These are phyloP conservation scores for Coemansia erecta DNA, from an alignment of 192 early-diverging fungal genomes.

Conservation along the genomic window DNA sequence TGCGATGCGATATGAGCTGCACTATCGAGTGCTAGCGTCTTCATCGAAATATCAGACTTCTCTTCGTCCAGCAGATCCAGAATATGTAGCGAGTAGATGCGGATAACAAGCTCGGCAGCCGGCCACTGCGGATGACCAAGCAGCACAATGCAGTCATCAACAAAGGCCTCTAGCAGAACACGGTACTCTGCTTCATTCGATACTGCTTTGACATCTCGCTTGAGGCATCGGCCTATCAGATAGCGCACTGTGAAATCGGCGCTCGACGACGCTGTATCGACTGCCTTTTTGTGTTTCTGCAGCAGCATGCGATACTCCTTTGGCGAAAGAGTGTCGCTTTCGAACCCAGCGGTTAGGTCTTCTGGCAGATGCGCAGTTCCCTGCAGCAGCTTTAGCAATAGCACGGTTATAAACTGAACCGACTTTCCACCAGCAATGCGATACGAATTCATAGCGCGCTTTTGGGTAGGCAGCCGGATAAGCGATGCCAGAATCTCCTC, in stretches of 20 bases:
- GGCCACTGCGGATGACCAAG: constrained; percentile 90
- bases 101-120: constrained; percentile 69
- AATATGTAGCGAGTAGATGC: constrained; percentile 67
- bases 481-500: constrained; percentile 82
- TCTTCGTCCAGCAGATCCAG: constrained; percentile 64
- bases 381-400: constrained; percentile 71
- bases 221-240: constrained; percentile 57
- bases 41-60: constrained; percentile 56
- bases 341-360: constrained; percentile 37
- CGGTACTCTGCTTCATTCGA: constrained; percentile 72
- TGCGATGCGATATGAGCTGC: constrained; percentile 63
- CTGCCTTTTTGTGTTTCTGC: constrained; percentile 42
- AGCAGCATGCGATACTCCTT: constrained; percentile 41
- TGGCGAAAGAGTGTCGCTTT: constrained; percentile 21
- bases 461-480: constrained; percentile 63
- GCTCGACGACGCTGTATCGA: constrained; percentile 58
- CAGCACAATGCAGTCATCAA: constrained; percentile 69
- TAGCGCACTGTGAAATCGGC: constrained; percentile 61
- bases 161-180: constrained; percentile 64
- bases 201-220: constrained; percentile 38
- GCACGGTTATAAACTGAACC: constrained; percentile 68
- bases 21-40: constrained; percentile 62
- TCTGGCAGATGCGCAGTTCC: constrained; percentile 36
- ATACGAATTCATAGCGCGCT: constrained; percentile 56
- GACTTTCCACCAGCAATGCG: constrained; percentile 62